These are phyloP conservation scores for Leersia perrieri DNA, from an alignment of 176 grass and related monocot species.

Conservation along the genomic window DNA sequence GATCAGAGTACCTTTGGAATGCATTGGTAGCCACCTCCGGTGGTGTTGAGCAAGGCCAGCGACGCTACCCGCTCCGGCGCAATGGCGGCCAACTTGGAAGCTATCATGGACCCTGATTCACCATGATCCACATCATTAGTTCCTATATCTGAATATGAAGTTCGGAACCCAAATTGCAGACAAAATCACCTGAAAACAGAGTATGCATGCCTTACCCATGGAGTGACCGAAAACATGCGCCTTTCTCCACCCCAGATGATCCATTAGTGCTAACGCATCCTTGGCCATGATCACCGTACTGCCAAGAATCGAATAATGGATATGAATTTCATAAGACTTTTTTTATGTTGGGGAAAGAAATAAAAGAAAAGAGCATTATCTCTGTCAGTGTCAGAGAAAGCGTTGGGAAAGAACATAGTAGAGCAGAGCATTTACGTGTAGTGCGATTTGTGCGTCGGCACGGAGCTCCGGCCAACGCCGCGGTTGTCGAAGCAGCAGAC, in stretches of 20 bases:
- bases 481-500: slow-evolving; percentile 91
- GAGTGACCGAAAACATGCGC: slow-evolving; percentile 73
- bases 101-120: slow-evolving; percentile 64
- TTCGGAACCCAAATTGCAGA: background rate
- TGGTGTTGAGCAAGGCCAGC: slow-evolving; percentile 67
- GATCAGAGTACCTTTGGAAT: slow-evolving; percentile 59
- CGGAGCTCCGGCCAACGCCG: slow-evolving; percentile 65
- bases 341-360: background rate
- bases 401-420: background rate
- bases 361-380: too few relatives aligned
- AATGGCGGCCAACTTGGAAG: slow-evolving; percentile 64
- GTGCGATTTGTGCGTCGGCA: slow-evolving; percentile 50
- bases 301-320: background rate
- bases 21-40: slow-evolving; percentile 70
- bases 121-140: background rate
- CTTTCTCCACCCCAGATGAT: slow-evolving; percentile 64
- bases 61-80: slow-evolving; percentile 55
- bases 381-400: background rate
- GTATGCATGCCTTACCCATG: slow-evolving; percentile 49
- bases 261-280: slow-evolving; percentile 61
- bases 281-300: slow-evolving; percentile 74
- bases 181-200: background rate
- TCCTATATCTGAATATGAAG: background rate
- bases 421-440: slow-evolving; percentile 59
- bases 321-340: background rate